Conservation (phyloP, 116 monocot species). For the Cymodocea nodosa region DNA sequence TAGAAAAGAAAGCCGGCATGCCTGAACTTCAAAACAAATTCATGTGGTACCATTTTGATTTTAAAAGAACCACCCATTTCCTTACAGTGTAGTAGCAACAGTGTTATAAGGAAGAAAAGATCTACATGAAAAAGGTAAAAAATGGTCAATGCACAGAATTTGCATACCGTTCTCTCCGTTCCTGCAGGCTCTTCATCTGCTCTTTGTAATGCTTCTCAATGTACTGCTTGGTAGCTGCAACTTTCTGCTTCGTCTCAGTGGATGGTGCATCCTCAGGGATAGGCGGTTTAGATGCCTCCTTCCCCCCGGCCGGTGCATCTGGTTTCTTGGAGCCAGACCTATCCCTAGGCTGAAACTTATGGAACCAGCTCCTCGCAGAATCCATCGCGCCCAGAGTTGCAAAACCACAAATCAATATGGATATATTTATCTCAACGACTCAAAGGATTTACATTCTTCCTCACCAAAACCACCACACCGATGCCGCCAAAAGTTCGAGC, state of each 20-base stretch:
- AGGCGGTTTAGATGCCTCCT: conserved; percentile 42
- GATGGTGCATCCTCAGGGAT: conserved; percentile 55
- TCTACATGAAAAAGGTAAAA: no score
- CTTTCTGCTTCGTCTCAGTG: conserved; percentile 66
- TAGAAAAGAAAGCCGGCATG: no score
- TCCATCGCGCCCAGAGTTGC: conserved; percentile 31
- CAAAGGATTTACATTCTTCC: no score
- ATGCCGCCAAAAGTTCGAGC: no score
- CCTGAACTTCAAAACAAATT: no score
- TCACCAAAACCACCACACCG: no score
- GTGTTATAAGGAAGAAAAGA: no score
- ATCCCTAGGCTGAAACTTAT: conserved; percentile 55
- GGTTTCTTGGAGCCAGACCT: conserved; percentile 36
- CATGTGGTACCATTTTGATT: no score
- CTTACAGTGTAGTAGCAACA: no score
- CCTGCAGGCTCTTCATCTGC: conserved; percentile 79
- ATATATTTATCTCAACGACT: no score
- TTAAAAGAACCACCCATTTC: no score
- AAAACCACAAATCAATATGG: no score
- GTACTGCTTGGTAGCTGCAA: conserved; percentile 81
- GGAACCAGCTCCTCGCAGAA: conserved; percentile 81
- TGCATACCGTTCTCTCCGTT: conserved; percentile 64
- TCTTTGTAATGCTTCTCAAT: conserved; percentile 92
- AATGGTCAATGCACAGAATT: neutral
- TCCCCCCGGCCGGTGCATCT: conserved; percentile 16